Evolutionary conservation across 2,329 filamentous ascomycete species (phyloP).

Genomic region (Fusarium keratoplasticum): DNA sequence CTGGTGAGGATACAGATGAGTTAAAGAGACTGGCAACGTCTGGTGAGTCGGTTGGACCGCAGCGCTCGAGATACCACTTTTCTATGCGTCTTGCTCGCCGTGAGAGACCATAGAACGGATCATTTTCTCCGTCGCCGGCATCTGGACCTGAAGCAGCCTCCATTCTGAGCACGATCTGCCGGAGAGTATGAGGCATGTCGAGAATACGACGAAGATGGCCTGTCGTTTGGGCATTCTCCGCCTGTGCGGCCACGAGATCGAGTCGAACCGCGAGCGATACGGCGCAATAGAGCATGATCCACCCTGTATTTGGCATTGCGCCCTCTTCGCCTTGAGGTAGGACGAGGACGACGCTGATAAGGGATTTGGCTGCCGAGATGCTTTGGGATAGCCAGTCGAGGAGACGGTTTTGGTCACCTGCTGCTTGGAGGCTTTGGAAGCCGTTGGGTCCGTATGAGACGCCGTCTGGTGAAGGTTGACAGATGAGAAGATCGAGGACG

Average conservation of each 20-base stretch:
- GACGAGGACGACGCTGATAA: conserved; percentile 44
- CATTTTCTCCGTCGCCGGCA: conserved; percentile 18
- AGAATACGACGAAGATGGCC: conserved; percentile 46
- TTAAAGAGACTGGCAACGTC: conserved; percentile 30
- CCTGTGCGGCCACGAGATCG: conserved; percentile 46
- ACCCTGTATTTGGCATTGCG: conserved; percentile 45
- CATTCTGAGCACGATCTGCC: conserved; percentile 46
- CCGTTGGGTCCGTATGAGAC: conserved; percentile 42
- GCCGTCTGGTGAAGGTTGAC: conserved; percentile 44
- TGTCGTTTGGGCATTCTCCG: conserved; percentile 38
- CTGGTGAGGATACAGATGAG: conserved; percentile 26
- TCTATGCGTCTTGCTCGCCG: conserved; percentile 36
- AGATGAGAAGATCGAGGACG: conserved; percentile 46
- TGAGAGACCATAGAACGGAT: conserved; percentile 42
- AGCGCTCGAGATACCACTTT: conserved; percentile 36
- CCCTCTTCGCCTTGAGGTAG: conserved; percentile 45
- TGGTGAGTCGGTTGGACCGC: conserved; percentile 24
- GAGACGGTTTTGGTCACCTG: conserved; percentile 27
- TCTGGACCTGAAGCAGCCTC: conserved; percentile 37
- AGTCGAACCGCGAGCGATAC: conserved; percentile 45
- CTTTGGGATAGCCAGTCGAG: conserved; percentile 47
- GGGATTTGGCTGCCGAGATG: conserved; percentile 46
- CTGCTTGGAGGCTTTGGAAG: conserved; percentile 36
- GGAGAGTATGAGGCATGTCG: conserved; percentile 45
- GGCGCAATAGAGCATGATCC: conserved; percentile 49